Conservation (phyloP, 441 rosid species). For the Croton setiger region DNA sequence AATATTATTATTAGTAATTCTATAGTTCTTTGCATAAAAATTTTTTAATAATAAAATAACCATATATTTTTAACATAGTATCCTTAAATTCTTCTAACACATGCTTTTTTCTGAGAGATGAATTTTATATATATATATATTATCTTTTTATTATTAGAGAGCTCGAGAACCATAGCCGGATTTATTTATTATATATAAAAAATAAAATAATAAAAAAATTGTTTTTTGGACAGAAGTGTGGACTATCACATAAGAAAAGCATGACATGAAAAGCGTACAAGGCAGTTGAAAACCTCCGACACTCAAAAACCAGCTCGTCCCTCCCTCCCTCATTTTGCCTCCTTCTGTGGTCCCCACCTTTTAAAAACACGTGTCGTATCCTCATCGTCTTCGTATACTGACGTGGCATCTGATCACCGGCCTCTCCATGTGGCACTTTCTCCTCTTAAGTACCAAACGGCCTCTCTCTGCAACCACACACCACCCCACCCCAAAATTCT, state of each 20-base stretch:
- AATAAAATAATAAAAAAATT: neutral
- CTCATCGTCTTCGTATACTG: neutral
- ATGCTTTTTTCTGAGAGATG: too few species aligned
- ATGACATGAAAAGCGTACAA: slow-evolving; percentile 55
- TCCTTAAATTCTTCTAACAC: too few species aligned
- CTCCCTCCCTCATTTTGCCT: slow-evolving; percentile 28
- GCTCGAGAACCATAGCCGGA: too few species aligned
- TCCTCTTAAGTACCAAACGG: slow-evolving; percentile 19
- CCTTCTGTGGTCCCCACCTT: slow-evolving; percentile 39
- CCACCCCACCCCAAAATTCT: neutral
- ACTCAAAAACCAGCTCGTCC: slow-evolving; percentile 39
- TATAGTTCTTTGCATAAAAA: too few species aligned
- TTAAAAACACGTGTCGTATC: slow-evolving; percentile 38
- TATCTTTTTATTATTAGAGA: too few species aligned
- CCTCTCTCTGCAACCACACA: slow-evolving; percentile 1
- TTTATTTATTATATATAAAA: too few species aligned
- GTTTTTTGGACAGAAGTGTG: slow-evolving; percentile 11
- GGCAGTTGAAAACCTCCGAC: slow-evolving; percentile 50
- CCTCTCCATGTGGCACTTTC: slow-evolving; percentile 27
- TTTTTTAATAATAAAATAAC: too few species aligned
- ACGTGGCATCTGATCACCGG: slow-evolving; percentile 33
- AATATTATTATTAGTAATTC: too few species aligned
- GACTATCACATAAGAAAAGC: slow-evolving; percentile 56
- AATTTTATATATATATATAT: too few species aligned
- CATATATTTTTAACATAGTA: too few species aligned